Base-by-base conservation (phyloP, 495 filamentous ascomycete species). In the Chaetomium cochliodes region DNA sequence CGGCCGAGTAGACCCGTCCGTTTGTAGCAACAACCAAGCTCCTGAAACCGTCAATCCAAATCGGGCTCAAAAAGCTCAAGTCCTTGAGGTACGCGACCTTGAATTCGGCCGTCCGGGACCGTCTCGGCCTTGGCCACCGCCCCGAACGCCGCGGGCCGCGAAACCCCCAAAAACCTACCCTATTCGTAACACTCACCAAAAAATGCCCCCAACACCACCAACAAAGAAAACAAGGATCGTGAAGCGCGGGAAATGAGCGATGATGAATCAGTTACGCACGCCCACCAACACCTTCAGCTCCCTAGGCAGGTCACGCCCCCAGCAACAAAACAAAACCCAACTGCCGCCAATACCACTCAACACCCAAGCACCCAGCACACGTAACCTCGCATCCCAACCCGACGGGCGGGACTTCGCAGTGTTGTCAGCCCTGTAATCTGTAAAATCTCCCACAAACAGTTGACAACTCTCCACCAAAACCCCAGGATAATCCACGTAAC, bases 351-450 rank as follows among this genome's bases (percentile, higher is more conserved):
- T 22, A 49, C 33, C 33, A 26, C 42, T n/a, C n/a, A n/a, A n/a
- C n/a, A n/a, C n/a, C n/a, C n/a, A n/a, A n/a, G n/a, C n/a, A n/a
- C n/a, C 37, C 37, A 33, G n/a, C 20, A 47, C 56, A 58, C 56
- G 56, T 58, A 58, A 46, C 41, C 56, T 58, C 56, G 56, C 56
- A 58, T 58, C 22, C 23, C 39, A 58, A 58, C 56, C 56, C 56
- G 39, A 58, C 56, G 56, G 28, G n/a, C 26, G 23, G 50, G 11
- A 54, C 16, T 16, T 6, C 5, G 51, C 51, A 54, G 51, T n/a
- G 51, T 16, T n/a, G 13, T 8, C 33, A 37, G 33, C 33, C 33
- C 33, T 37, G 33, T n/a, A 18, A n/a, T n/a, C n/a, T n/a, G n/a
- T n/a, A n/a, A n/a, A 30, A 15, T 50, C 47, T 50, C 47, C 47